These are phyloP conservation scores for Diaporthe vaccinii DNA, from an alignment of 2,329 filamentous ascomycete genomes.

Conservation along the genomic window DNA sequence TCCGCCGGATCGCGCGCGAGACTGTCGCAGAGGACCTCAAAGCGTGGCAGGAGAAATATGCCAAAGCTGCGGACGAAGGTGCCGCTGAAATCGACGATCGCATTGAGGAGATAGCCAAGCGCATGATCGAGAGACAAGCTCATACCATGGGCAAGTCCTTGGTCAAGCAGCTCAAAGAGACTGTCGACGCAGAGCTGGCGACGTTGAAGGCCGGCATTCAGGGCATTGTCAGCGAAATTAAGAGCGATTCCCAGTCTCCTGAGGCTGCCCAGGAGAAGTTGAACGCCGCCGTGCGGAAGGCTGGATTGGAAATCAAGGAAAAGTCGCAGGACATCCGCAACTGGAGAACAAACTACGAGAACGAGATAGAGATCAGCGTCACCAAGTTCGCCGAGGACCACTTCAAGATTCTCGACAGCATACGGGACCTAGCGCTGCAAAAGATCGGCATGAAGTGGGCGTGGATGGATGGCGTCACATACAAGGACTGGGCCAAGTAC, in stretches of 20 bases:
- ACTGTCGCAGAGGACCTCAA: constrained; percentile 83
- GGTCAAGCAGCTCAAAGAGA: constrained; percentile 76
- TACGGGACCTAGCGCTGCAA: constrained; percentile 86
- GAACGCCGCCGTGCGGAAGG: constrained; percentile 68
- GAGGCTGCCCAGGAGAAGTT: constrained; percentile 59
- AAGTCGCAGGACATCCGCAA: constrained; percentile 81
- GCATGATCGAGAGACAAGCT: constrained; percentile 74
- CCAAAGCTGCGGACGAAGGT: constrained; percentile 86
- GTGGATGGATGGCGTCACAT: constrained; percentile 94
- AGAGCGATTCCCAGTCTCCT: constrained; percentile 55
- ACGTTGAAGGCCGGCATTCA: constrained; percentile 78
- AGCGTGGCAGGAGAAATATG: constrained; percentile 90
- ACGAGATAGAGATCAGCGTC: constrained; percentile 77
- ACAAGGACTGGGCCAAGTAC: constrained; percentile 97
- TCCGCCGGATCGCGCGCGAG: constrained; percentile 71
- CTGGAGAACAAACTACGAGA: constrained; percentile 81
- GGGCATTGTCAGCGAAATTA: constrained; percentile 67
- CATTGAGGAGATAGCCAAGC: constrained; percentile 69
- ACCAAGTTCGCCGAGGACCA: constrained; percentile 82
- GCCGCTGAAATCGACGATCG: constrained; percentile 79
- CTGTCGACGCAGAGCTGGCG: constrained; percentile 73
- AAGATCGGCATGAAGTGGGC: constrained; percentile 96
- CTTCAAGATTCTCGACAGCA: constrained; percentile 84
- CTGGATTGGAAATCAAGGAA: constrained; percentile 81
- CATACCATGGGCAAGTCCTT: constrained; percentile 75